Evolutionary conservation across 2,329 filamentous ascomycete species (phyloP).

Genomic region (Pseudogymnoascus sp.): DNA sequence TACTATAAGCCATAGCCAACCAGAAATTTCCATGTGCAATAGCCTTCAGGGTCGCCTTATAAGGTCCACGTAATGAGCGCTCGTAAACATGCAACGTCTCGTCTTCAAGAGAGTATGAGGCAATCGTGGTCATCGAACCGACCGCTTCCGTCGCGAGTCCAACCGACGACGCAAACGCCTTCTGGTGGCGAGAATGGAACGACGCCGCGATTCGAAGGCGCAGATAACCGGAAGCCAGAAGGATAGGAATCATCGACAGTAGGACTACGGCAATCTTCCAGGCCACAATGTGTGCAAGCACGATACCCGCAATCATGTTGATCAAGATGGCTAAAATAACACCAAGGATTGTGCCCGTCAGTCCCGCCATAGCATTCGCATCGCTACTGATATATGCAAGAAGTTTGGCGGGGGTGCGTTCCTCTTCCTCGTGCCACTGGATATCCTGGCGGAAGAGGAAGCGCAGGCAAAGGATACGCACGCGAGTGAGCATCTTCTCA

Average conservation of each 20-base stretch:
- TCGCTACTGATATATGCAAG: conserved; percentile 65
- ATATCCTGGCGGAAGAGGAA: conserved; percentile 60
- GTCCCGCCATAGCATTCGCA: conserved; percentile 56
- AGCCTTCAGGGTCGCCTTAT: conserved; percentile 45
- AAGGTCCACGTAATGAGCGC: conserved; percentile 46
- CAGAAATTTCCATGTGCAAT: conserved; percentile 49
- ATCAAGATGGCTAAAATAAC: conserved; percentile 61
- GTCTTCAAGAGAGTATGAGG: conserved; percentile 40
- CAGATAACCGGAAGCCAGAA: conserved; percentile 63
- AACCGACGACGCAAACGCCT: conserved; percentile 57
- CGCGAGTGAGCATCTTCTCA: conserved; percentile 57
- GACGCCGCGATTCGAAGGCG: conserved; percentile 55
- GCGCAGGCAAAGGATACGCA: conserved; percentile 57
- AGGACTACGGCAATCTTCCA: conserved; percentile 73
- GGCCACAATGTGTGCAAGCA: conserved; percentile 62
- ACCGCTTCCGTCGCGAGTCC: conserved; percentile 61
- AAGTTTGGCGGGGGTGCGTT: conserved; percentile 53
- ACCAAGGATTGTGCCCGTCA: conserved; percentile 65
- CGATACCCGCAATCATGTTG: conserved; percentile 61
- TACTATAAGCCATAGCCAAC: conserved; percentile 45
- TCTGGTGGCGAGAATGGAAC: conserved; percentile 56
- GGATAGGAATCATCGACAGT: conserved; percentile 59
- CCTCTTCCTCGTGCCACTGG: conserved; percentile 63
- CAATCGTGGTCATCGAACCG: conserved; percentile 58
- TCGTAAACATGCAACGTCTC: conserved; percentile 43